Percentiles rank a stretch among this genome's conserved stretches.
These are phyloP conservation scores for Selenicereus undatus DNA, from an alignment of 148 eudicot species.

Conservation along the genomic window DNA sequence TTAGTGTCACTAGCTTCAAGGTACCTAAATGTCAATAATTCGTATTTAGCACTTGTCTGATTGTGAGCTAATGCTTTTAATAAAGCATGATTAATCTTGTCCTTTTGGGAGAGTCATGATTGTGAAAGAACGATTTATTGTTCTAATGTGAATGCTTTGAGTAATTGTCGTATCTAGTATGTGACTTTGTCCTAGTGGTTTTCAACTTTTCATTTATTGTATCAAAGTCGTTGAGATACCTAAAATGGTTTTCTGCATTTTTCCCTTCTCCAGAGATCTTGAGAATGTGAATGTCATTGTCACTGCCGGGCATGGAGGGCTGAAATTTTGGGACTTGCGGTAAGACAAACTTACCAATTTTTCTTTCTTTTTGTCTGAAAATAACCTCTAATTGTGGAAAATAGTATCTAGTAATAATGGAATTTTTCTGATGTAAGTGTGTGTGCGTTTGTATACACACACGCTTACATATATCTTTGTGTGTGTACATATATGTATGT, in stretches of 20 bases:
- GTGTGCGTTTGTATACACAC: too few relatives aligned
- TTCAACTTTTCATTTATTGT: background rate
- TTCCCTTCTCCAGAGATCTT: constrained; percentile 43
- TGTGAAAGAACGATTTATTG: background rate
- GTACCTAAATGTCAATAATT: too few relatives aligned
- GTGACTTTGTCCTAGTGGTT: background rate
- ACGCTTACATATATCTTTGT: too few relatives aligned
- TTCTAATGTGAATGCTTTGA: background rate
- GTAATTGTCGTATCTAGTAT: background rate
- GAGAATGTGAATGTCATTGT: constrained; percentile 72
- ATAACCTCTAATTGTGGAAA: background rate
- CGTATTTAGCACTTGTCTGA: background rate
- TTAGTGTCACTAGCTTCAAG: too few relatives aligned
- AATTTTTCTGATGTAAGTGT: background rate
- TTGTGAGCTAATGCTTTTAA: background rate
- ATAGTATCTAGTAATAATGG: background rate
- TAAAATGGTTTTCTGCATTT: background rate
- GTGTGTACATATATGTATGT: too few relatives aligned
- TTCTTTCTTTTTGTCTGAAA: background rate
- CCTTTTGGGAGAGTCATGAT: background rate
- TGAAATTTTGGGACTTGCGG: constrained; percentile 98
- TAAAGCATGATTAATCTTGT: background rate
- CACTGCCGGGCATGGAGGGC: constrained; percentile 77
- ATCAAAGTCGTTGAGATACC: constrained; percentile 2
- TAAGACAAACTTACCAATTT: constrained; percentile 19